Evolutionary conservation across 1,284 basidiomycete species (phyloP).

Genomic region (Sanghuangporus sanghuang): DNA sequence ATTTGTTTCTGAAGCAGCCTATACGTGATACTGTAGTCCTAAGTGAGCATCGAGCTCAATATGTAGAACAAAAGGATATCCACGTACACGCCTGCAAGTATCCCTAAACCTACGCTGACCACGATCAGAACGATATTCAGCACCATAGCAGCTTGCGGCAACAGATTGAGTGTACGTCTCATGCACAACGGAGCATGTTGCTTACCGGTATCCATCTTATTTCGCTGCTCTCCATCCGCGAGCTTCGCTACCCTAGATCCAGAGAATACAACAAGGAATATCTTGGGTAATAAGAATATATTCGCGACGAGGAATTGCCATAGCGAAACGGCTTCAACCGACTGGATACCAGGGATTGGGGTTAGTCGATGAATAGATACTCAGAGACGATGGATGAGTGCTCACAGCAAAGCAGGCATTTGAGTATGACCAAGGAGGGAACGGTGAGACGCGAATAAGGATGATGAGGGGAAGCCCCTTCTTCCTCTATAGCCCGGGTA

Average conservation of each 20-base stretch:
- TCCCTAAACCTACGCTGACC: slow-evolving; percentile 50
- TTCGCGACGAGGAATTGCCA: slow-evolving; percentile 76
- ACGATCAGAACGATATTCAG: slow-evolving; percentile 56
- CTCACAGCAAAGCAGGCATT: slow-evolving; percentile 74
- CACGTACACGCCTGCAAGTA: slow-evolving; percentile 62
- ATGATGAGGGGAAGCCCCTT: slow-evolving; percentile 75
- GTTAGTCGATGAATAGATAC: too few species aligned
- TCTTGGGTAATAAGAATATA: slow-evolving; percentile 62
- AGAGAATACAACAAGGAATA: slow-evolving; percentile 70
- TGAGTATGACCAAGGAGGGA: slow-evolving; percentile 81
- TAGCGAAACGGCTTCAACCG: slow-evolving; percentile 65
- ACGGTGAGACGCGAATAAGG: slow-evolving; percentile 74
- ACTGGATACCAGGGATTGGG: slow-evolving; percentile 33
- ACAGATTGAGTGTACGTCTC: not conserved
- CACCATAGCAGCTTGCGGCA: slow-evolving; percentile 50
- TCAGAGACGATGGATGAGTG: slow-evolving; percentile 7
- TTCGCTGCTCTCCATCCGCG: slow-evolving; percentile 70
- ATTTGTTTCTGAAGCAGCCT: slow-evolving; percentile 58
- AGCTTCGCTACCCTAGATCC: slow-evolving; percentile 70
- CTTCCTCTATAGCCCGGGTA: slow-evolving; percentile 40
- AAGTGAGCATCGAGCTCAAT: slow-evolving; percentile 9
- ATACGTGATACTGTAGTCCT: slow-evolving; percentile 51
- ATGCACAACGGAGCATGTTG: slow-evolving; percentile 1
- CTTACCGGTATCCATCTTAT: slow-evolving; percentile 70
- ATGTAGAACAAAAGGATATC: slow-evolving; percentile 1